Base-by-base conservation (phyloP, 805 yeast genomes). In the Candida loeiensis region DNA sequence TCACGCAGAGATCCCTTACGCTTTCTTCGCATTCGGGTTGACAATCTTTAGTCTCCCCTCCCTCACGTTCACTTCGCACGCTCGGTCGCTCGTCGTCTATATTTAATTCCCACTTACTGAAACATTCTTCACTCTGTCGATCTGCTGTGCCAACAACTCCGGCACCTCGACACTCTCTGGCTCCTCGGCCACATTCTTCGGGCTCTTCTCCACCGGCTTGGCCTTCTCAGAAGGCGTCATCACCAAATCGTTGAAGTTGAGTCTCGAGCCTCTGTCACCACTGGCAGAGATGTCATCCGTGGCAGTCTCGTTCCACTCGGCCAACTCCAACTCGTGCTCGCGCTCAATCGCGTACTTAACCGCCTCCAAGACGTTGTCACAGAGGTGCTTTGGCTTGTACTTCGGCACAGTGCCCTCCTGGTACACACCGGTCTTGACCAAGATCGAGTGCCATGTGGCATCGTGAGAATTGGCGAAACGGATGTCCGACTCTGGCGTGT, bases 401-500 rank as follows among this genome's bases (percentile, higher is more conserved):
- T 80, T 82, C 15, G 95, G 95, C 15, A 62, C 74, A 6, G 91
- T 80, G 15, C 91, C 90, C 34, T 76, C 87, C 63, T 84, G 80
- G 63, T 85, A 85, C 42, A 85, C 95, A 58, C 95, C 95, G 27
- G 95, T 85, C 63, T 85, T 82, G 28, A 85, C 95, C 54, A 85
- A 70, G 44, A 86, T 85, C 19, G 95, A 85, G 63, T 74, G 80
- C 95, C 95, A 85, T 21, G 88, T 79, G 45, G 77, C 77, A 57
- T 85, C 93, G 62, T 85, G 91, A 14, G 89, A 80, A 66, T 85
- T 85, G 39, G 95, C 95, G 65, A 86, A 86, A 60, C 93, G 71
- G 47, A 85, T 85, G 60, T 85, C 95, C 5, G 90, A 82, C 64
- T 85, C 95, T 14, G 95, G 95, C 11, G 95, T 85, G 56, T 85